Base-by-base conservation (phyloP, 495 filamentous ascomycete genomes). In the Neohortaea acidophila region DNA sequence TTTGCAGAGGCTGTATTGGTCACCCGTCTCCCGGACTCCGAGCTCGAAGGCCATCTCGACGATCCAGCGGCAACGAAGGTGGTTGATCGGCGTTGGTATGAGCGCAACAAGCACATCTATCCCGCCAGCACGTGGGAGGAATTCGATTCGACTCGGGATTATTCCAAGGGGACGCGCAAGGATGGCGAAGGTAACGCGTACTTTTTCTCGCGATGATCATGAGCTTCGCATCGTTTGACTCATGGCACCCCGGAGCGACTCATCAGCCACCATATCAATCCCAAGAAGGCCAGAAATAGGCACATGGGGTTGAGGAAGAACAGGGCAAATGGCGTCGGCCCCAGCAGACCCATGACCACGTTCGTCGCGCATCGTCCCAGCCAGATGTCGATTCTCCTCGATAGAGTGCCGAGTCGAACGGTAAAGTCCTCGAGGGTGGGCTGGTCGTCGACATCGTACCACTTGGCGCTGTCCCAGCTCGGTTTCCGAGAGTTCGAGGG, bases 71-170 rank as follows among this genome's bases (percentile, higher is more conserved):
- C 82, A 40, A 97, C 89, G 18, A 96, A 93, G 57, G 89, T 96
- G 6, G 89, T 97, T 2, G 89, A 97, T 61, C 68, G 89, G 31
- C 62, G 89, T 40, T 97, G 89, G 89, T 97, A 94, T 54, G 83
- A 94, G 62, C 68, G 76, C 48, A 92, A 96, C 56, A 97, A 96
- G 56, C 89, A 97, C 49, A 94, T 96, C 33, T 96, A 85, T 58
- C 89, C 89, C 0, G 89, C 87, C 4, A 94, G 81, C 55, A 67
- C 89, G 12, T 97, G 89, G 89, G 83, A 85, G 42, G 81, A 92
- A 43, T 97, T 92, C 59, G 86, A 94, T 43, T 81, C 84, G 1
- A 77, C 77, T 20, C 79, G 77, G 59, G 79, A 94, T 44, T 93
- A 94, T 54, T 67, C 75, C 43, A 73, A 70, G 42, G 79, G 81